phyloP scores from a whole-genome alignment of 1,284 basidiomycete genomes.

The Rhizopogon hawkerae region DNA sequence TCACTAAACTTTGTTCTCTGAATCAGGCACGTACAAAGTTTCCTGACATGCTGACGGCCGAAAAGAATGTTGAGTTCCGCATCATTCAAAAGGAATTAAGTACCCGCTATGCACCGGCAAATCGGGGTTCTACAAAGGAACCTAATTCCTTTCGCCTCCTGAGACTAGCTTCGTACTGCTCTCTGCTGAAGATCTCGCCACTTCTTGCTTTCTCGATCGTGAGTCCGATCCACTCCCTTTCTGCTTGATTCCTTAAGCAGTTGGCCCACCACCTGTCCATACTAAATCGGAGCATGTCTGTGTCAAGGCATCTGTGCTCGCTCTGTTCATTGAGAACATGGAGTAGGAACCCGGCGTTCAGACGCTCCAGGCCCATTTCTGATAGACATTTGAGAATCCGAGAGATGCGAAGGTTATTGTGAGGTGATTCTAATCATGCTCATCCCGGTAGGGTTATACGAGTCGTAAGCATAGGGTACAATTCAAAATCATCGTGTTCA shows the following conservation, averaged over 20 bases:
- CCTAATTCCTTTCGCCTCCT: conserved; percentile 30
- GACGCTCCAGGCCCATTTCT: conserved; percentile 53
- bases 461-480: background rate
- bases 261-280: conserved; percentile 76
- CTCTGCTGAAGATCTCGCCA: conserved; percentile 43
- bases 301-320: conserved; percentile 44
- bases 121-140: background rate
- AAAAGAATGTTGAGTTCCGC: background rate
- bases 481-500: conserved; percentile 13
- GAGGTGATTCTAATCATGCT: conserved; percentile 40
- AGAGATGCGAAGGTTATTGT: conserved; percentile 73
- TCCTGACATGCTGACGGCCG: background rate
- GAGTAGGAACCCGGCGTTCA: conserved; percentile 60
- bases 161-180: conserved; percentile 45
- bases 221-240: conserved; percentile 46
- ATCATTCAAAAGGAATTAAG: background rate
- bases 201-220: conserved; percentile 42
- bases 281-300: conserved; percentile 42
- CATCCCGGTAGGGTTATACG: background rate
- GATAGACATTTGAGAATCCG: conserved; percentile 71
- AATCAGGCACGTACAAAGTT: background rate
- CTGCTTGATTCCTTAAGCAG: conserved; percentile 54
- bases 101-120: background rate
- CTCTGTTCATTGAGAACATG: conserved; percentile 66
- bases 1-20: background rate